Conservation (phyloP, 441 rosid species). For the Geranium incanum region DNA sequence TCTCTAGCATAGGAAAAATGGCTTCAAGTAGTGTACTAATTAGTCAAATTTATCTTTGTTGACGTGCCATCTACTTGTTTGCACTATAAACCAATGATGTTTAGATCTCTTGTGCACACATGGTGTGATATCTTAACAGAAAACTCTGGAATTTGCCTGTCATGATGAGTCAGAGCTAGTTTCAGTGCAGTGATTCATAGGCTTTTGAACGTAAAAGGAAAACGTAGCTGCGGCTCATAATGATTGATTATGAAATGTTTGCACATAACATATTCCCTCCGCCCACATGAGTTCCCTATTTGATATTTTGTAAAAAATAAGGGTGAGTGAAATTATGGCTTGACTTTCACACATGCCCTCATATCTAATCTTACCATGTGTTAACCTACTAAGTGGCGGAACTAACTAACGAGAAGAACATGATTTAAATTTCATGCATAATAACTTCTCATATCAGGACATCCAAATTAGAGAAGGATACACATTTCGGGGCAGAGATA, state of each 20-base stretch:
- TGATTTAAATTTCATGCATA: neutral
- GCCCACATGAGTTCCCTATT: neutral
- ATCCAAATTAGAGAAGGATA: constrained; percentile 1
- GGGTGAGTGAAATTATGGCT: neutral
- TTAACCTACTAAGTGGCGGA: neutral
- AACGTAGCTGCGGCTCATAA: neutral
- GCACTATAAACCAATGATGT: neutral
- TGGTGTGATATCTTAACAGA: neutral
- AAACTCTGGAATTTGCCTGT: neutral
- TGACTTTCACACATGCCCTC: neutral
- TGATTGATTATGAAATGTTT: neutral
- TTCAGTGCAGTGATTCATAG: neutral
- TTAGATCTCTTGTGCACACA: neutral
- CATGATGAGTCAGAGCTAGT: neutral
- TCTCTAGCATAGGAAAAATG: neutral
- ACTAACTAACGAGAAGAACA: neutral
- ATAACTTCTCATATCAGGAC: neutral
- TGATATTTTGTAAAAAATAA: neutral
- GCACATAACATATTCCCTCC: neutral
- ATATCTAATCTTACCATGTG: neutral
- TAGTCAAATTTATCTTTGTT: neutral
- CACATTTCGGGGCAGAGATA: neutral
- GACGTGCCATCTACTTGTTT: neutral
- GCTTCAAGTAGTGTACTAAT: neutral
- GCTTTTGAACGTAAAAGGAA: neutral